Percentiles rank a stretch among this genome's conserved stretches.
Evolutionary conservation across 139 green algal genomes (phyloP).

Genomic region (Zygnema circumcarinatum): DNA sequence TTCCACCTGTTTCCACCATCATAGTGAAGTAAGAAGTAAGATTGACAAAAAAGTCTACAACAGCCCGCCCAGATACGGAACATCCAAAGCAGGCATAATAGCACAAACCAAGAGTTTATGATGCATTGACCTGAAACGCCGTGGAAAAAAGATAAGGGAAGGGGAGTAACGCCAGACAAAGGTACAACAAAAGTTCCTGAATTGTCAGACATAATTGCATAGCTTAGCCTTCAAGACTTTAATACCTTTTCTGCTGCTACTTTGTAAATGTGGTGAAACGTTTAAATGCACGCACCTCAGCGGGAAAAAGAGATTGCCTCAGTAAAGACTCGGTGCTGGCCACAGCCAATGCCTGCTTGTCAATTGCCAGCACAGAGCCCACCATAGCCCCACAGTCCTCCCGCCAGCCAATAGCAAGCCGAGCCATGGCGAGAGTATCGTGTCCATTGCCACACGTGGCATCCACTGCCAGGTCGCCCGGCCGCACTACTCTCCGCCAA

Average conservation of each 20-base stretch:
- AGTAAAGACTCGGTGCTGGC: neutral
- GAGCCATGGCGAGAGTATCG: constrained; percentile 37
- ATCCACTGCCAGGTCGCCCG: constrained; percentile 48
- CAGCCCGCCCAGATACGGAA: too few species aligned
- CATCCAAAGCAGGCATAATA: too few species aligned
- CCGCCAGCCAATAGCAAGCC: constrained; percentile 15
- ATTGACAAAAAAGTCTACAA: too few species aligned
- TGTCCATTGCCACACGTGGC: constrained; percentile 54
- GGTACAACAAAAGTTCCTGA: too few species aligned
- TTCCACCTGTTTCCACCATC: constrained; percentile 32
- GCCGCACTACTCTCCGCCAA: constrained; percentile 51
- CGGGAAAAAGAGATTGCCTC: neutral
- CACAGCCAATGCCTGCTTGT: constrained; percentile 19
- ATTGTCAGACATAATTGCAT: too few species aligned
- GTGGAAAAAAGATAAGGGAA: too few species aligned
- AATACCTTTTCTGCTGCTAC: too few species aligned
- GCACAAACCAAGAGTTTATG: too few species aligned
- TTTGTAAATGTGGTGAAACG: neutral
- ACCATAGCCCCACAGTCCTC: constrained; percentile 2
- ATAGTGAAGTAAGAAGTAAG: too few species aligned
- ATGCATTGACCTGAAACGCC: too few species aligned
- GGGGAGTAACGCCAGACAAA: too few species aligned
- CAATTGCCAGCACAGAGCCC: constrained; percentile 6
- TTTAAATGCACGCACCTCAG: neutral
- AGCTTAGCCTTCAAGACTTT: too few species aligned